Percentiles rank a stretch among this genome's conserved stretches.
Evolutionary conservation across 257 asterid genomes (phyloP).

Genomic region (Solanum bulbocastanum): DNA sequence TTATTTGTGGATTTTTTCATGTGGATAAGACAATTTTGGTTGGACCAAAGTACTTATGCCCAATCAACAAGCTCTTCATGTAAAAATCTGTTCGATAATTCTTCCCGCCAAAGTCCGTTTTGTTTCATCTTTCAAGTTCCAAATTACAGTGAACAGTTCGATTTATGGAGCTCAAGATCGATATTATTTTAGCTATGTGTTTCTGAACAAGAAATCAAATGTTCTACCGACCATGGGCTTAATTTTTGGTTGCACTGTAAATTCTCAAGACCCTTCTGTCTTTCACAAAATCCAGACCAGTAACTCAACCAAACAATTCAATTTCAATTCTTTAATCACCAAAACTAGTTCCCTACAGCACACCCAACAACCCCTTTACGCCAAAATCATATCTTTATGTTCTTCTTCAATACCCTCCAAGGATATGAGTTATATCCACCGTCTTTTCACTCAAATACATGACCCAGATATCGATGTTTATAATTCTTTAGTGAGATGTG

Average conservation of each 20-base stretch:
- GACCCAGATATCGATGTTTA: slow-evolving; percentile 6
- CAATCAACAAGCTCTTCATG: neutral
- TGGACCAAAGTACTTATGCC: neutral
- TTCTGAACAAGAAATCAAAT: neutral
- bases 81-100: neutral
- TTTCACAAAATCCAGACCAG: slow-evolving; percentile 13
- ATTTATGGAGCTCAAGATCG: neutral
- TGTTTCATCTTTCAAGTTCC: neutral
- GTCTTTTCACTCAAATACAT: slow-evolving; percentile 14
- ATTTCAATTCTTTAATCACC: slow-evolving; percentile 11
- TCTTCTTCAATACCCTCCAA: slow-evolving; percentile 8
- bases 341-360: slow-evolving; percentile 18
- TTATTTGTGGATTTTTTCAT: neutral
- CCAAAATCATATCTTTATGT: slow-evolving; percentile 18
- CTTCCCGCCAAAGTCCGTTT: neutral
- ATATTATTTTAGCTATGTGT: neutral
- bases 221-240: neutral
- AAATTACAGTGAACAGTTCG: neutral
- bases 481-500: slow-evolving; percentile 12
- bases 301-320: slow-evolving; percentile 24
- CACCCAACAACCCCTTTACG: slow-evolving; percentile 19
- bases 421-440: slow-evolving; percentile 18
- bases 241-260: neutral
- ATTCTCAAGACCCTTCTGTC: neutral
- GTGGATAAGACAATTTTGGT: neutral